These are phyloP conservation scores for Yamadazyma akitaensis DNA, from an alignment of 805 yeast species.

Conservation along the genomic window DNA sequence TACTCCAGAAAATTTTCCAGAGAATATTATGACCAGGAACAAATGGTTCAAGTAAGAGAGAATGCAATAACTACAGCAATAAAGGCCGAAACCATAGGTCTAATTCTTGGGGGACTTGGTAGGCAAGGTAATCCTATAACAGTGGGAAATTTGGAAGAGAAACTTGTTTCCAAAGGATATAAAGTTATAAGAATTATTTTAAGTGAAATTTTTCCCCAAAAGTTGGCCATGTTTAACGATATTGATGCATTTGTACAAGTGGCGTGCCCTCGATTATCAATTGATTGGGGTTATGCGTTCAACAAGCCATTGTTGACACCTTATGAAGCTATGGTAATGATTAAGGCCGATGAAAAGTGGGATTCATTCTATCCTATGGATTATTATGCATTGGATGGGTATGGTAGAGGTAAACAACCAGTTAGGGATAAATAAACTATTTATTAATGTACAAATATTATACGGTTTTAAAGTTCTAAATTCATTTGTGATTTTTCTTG, in stretches of 20 bases:
- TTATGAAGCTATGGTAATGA: constrained; percentile 89
- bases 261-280: constrained; percentile 93
- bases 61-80: constrained; percentile 69
- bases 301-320: constrained; percentile 90
- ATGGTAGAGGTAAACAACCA: constrained; percentile 83
- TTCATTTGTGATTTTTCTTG: not conserved
- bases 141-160: constrained; percentile 58
- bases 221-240: constrained; percentile 86
- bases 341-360: constrained; percentile 70
- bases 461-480: constrained; percentile 6
- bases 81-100: constrained; percentile 65
- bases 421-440: constrained; percentile 1
- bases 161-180: constrained; percentile 52
- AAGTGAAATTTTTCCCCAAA: constrained; percentile 91
- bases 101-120: constrained; percentile 90
- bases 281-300: constrained; percentile 99
- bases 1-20: constrained; percentile 87
- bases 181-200: constrained; percentile 77
- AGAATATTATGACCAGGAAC: constrained; percentile 84
- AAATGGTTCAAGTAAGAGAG: constrained; percentile 68
- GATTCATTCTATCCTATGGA: constrained; percentile 88
- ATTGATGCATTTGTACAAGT: constrained; percentile 95
- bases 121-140: constrained; percentile 90
- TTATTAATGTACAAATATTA: constrained; percentile 10
- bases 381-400: constrained; percentile 84